phyloP scores from a whole-genome alignment of 371 early-diverging fungal species.

The Circinella minor region DNA sequence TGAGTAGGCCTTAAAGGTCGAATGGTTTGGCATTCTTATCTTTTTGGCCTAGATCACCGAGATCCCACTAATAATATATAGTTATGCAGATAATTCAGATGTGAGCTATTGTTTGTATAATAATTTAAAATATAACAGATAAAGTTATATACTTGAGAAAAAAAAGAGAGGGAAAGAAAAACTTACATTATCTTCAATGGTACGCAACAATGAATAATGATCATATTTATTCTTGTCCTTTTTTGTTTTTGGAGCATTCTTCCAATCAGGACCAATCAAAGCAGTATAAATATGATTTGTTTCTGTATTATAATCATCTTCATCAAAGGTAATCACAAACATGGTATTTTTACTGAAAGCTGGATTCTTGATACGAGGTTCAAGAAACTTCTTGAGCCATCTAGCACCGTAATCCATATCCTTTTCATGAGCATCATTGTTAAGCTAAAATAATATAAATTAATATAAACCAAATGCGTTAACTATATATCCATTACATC shows the following conservation, averaged over 20 bases:
- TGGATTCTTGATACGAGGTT: conserved; percentile 52
- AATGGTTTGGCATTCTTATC: conserved; percentile 19
- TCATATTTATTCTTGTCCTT: conserved; percentile 57
- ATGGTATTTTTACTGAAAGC: conserved; percentile 56
- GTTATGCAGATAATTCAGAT: too few species aligned
- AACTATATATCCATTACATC: too few species aligned
- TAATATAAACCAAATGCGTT: too few species aligned
- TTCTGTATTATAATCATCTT: conserved; percentile 43
- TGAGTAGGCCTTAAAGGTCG: conserved; percentile 5
- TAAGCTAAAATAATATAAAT: conserved; percentile 25
- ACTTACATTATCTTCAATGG: conserved; percentile 57
- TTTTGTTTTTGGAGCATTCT: conserved; percentile 30
- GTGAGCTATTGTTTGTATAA: too few species aligned
- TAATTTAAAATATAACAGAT: too few species aligned
- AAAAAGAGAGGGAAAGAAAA: too few species aligned
- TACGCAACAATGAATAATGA: conserved; percentile 67
- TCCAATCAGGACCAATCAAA: conserved; percentile 58
- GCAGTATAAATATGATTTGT: conserved; percentile 53
- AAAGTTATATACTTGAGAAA: too few species aligned
- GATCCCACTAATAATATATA: conserved; percentile 19
- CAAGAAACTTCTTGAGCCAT: conserved; percentile 64
- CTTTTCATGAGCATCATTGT: conserved; percentile 66
- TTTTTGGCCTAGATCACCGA: conserved; percentile 20
- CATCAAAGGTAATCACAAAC: conserved; percentile 61
- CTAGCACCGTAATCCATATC: conserved; percentile 48